Percentiles rank a stretch among this genome's conserved stretches.
phyloP scores from a whole-genome alignment of 176 grass and related monocot species.

The bread wheat (Triticum aestivum) region DNA sequence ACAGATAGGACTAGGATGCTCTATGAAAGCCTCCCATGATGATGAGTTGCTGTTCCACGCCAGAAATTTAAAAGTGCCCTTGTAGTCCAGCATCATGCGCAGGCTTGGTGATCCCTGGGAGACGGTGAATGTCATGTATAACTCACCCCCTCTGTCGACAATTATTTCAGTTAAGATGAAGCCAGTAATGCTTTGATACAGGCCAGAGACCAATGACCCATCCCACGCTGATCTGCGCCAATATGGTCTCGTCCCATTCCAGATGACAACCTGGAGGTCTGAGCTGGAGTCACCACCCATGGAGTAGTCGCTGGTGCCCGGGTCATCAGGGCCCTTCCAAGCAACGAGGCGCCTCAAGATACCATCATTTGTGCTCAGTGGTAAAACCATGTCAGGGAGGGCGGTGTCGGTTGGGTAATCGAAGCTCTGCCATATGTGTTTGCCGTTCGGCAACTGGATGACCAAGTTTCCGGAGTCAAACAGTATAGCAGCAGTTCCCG shows the following conservation, averaged over 20 bases:
- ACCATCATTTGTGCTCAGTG: background rate
- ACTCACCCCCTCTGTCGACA: background rate
- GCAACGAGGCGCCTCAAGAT: background rate
- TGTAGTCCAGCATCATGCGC: constrained; percentile 27
- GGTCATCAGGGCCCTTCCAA: constrained; percentile 42
- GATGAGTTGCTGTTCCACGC: background rate
- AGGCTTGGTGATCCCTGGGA: constrained; percentile 16
- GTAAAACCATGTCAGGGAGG: constrained; percentile 34
- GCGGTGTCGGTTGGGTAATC: constrained; percentile 29
- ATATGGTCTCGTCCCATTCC: background rate
- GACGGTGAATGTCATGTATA: background rate
- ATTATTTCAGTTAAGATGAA: background rate
- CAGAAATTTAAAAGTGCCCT: background rate
- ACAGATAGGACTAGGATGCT: constrained; percentile 1
- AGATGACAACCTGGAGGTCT: constrained; percentile 2
- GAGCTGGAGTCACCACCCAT: constrained; percentile 18
- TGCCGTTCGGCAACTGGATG: background rate
- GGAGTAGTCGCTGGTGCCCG: constrained; percentile 26
- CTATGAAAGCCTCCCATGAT: background rate
- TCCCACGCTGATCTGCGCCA: constrained; percentile 41
- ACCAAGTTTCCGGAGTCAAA: constrained; percentile 36
- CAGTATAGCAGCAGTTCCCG: background rate
- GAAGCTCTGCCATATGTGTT: constrained; percentile 47
- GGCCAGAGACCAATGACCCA: background rate
- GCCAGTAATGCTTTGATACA: background rate